phyloP scores from a whole-genome alignment of 2,329 filamentous ascomycete species.

The Neofusicoccum sp. region DNA sequence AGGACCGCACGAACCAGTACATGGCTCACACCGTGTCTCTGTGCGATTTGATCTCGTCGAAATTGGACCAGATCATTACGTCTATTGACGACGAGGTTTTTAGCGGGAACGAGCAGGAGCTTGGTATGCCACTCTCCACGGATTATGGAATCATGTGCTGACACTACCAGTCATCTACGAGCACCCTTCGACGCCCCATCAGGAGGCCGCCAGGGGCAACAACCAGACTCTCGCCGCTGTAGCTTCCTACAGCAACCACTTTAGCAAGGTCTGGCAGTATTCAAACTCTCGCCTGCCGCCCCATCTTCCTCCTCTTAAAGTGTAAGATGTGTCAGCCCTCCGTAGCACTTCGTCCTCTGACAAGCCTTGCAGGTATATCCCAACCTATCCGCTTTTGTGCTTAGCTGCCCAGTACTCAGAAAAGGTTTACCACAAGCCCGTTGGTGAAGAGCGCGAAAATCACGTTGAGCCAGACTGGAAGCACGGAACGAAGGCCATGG shows the following conservation, averaged over 20 bases:
- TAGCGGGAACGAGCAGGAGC: conserved; percentile 53
- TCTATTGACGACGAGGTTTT: conserved; percentile 68
- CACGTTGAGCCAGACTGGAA: conserved; percentile 73
- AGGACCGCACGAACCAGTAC: conserved; percentile 37
- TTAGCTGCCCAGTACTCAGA: conserved; percentile 78
- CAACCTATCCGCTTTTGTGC: conserved; percentile 76
- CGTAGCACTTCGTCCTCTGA: not conserved
- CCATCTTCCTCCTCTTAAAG: conserved; percentile 66
- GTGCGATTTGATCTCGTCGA: conserved; percentile 63
- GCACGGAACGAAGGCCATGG: conserved; percentile 80
- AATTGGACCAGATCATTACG: conserved; percentile 70
- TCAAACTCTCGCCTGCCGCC: conserved; percentile 73
- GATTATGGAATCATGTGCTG: conserved; percentile 1
- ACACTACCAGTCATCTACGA: conserved; percentile 19
- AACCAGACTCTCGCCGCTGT: conserved; percentile 2
- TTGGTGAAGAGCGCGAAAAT: conserved; percentile 64
- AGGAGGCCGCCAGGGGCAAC: not conserved
- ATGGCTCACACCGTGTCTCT: conserved; percentile 47
- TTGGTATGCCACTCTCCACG: conserved; percentile 41
- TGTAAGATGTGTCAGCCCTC: conserved; percentile 52
- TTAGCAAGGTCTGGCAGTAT: conserved; percentile 78
- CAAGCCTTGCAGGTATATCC: conserved; percentile 59
- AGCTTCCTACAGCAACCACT: conserved; percentile 53
- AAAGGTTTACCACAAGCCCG: conserved; percentile 69
- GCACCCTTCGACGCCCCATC: conserved; percentile 6